Evolutionary conservation across 257 asterid species (phyloP).

Genomic region (Nicotiana noctiflora): DNA sequence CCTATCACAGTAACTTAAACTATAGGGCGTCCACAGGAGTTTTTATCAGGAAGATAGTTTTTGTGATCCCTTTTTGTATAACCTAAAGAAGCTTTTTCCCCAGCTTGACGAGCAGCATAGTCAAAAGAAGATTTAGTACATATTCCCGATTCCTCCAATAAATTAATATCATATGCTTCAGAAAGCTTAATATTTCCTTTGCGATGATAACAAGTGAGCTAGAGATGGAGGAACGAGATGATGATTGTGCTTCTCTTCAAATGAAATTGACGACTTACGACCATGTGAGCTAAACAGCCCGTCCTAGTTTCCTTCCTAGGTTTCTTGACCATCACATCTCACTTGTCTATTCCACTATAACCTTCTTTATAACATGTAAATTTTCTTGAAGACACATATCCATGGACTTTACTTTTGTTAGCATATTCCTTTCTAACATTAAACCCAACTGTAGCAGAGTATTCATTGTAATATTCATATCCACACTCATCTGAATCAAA

Average conservation of each 20-base stretch:
- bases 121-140: neutral
- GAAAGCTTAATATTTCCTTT: neutral
- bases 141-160: neutral
- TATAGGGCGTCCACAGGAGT: too few species aligned
- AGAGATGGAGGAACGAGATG: neutral
- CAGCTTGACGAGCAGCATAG: neutral
- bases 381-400: neutral
- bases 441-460: neutral
- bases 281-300: neutral
- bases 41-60: too few species aligned
- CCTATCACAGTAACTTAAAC: too few species aligned
- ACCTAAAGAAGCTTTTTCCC: neutral
- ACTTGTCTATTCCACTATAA: neutral
- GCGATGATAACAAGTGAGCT: neutral
- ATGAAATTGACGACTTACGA: neutral
- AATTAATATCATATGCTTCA: neutral
- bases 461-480: neutral
- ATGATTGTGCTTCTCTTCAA: neutral
- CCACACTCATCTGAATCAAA: neutral
- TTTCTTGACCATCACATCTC: neutral
- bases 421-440: neutral
- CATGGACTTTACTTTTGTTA: neutral
- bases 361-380: neutral
- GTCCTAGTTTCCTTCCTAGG: neutral
- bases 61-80: neutral